These are phyloP conservation scores for Tricladium varicosporioides DNA, from an alignment of 2,329 filamentous ascomycete species.

Conservation along the genomic window DNA sequence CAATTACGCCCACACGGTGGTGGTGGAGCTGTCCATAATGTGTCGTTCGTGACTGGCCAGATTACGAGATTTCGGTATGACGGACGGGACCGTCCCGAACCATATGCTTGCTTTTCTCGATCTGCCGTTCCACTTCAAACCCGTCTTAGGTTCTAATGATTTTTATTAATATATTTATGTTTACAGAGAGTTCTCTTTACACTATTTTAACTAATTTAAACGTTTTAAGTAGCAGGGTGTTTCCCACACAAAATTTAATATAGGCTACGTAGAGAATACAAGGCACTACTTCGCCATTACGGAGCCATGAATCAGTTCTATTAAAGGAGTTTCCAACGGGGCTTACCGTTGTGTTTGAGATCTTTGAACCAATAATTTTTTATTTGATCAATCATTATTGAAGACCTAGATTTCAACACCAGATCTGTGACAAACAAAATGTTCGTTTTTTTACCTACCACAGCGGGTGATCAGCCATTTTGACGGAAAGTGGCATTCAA, in stretches of 20 bases:
- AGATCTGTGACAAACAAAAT: background rate
- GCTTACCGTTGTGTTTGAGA: background rate
- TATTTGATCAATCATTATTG: background rate
- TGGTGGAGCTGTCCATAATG: too few species aligned
- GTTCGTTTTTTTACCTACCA: background rate
- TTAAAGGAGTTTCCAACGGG: background rate
- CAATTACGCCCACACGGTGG: too few species aligned
- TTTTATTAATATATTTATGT: background rate
- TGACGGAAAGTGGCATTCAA: background rate
- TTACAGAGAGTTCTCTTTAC: background rate
- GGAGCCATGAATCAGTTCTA: background rate
- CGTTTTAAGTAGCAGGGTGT: too few species aligned
- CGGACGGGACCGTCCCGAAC: background rate
- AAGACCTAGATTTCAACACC: background rate
- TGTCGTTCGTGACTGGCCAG: background rate
- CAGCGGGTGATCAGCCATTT: background rate
- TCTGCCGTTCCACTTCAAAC: background rate
- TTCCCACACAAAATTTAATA: background rate
- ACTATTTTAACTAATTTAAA: too few species aligned
- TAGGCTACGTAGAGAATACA: background rate
- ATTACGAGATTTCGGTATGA: background rate
- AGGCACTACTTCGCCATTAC: background rate
- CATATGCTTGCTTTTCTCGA: background rate
- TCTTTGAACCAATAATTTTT: background rate
- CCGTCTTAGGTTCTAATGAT: background rate